These are phyloP conservation scores for Paramecium pentaurelia DNA, from an alignment of 73 alveolate genomes.

Conservation along the genomic window DNA sequence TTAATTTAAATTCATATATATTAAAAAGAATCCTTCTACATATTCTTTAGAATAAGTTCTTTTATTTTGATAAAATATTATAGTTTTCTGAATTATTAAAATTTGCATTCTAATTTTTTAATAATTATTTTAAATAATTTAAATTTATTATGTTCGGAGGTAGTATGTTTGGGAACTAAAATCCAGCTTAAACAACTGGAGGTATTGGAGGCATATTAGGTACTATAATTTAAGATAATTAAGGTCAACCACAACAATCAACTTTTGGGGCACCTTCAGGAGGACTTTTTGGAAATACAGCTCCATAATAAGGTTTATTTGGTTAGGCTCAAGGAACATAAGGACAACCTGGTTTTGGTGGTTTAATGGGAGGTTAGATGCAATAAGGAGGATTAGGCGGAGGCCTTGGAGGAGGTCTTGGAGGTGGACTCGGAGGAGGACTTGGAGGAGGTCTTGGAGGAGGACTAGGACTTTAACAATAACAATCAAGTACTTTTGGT, in stretches of 20 bases:
- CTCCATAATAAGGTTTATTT: background rate
- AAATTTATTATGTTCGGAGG: slow-evolving; percentile 11
- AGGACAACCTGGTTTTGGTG: slow-evolving; percentile 2
- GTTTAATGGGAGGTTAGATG: background rate
- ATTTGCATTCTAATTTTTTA: background rate
- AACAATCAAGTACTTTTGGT: background rate
- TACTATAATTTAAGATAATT: background rate
- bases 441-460: slow-evolving; percentile 46
- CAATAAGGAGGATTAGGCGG: slow-evolving; percentile 52
- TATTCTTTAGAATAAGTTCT: background rate
- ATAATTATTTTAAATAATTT: background rate
- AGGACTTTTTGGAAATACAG: background rate
- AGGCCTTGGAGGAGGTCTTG: slow-evolving; percentile 58
- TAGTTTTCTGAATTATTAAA: background rate
- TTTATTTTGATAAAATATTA: background rate
- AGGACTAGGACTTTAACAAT: background rate
- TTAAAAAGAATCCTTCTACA: background rate
- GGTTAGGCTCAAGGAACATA: background rate
- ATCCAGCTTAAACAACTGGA: background rate
- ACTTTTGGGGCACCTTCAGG: slow-evolving; percentile 21
- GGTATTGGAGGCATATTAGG: slow-evolving; percentile 40
- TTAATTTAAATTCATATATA: background rate
- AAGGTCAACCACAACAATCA: background rate
- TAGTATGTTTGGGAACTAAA: background rate
- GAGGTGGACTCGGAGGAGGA: slow-evolving; percentile 56